Evolutionary conservation across 2,329 filamentous ascomycete species (phyloP).

Genomic region (Mycocentrospora acerina): DNA sequence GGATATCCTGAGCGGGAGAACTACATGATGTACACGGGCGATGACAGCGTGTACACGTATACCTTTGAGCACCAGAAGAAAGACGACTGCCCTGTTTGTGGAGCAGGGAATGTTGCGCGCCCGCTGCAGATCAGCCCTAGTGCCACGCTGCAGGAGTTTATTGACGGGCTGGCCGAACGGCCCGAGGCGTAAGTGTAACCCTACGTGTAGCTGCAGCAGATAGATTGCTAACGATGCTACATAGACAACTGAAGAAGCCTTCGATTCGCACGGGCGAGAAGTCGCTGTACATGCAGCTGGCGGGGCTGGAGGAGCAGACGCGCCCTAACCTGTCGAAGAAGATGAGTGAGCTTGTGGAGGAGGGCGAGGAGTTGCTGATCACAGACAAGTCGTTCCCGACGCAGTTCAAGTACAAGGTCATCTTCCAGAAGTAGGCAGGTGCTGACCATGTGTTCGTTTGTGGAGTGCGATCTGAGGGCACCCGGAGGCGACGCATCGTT

Average conservation of each 20-base stretch:
- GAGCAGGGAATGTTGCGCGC: conserved; percentile 67
- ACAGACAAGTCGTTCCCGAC: conserved; percentile 87
- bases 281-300: conserved; percentile 89
- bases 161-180: conserved; percentile 78
- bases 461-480: no score
- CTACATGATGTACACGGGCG: conserved; percentile 99
- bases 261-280: conserved; percentile 78
- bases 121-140: conserved; percentile 71
- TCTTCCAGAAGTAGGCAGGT: conserved; percentile 44
- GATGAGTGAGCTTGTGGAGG: conserved; percentile 71
- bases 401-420: conserved; percentile 63
- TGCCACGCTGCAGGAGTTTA: conserved; percentile 76
- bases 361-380: conserved; percentile 88
- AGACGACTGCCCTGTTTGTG: conserved; percentile 91
- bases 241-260: conserved; percentile 82
- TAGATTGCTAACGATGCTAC: conserved; percentile 12
- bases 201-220: not conserved
- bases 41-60: conserved; percentile 94
- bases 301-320: conserved; percentile 80
- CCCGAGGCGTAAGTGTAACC: conserved; percentile 65
- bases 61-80: conserved; percentile 96
- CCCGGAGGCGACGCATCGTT: no score
- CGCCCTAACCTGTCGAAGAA: conserved; percentile 78
- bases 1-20: conserved; percentile 70
- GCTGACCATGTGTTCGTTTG: no score